Conservation (phyloP, 306 rosid species). For the Quercus robur region DNA sequence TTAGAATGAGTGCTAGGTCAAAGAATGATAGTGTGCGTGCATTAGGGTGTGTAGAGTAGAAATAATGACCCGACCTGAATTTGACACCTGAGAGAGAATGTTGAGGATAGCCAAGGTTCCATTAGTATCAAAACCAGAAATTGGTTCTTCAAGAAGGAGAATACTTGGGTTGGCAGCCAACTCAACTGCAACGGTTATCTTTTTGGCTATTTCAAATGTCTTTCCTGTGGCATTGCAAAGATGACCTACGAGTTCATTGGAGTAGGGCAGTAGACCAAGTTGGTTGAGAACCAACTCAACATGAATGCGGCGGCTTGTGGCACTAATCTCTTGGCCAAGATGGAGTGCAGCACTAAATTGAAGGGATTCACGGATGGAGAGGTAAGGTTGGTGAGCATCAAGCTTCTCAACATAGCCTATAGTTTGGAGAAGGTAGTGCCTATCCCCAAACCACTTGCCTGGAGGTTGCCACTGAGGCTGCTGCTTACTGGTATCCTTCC, state of each 20-base stretch:
- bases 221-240: neutral
- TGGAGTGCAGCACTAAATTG: neutral
- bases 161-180: conserved; percentile 13
- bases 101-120: neutral
- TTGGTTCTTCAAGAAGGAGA: conserved; percentile 10
- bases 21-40: neutral
- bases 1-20: neutral
- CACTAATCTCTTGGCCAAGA: conserved; percentile 6
- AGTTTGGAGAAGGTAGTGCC: neutral
- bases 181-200: conserved; percentile 6
- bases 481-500: neutral
- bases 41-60: conserved; percentile 8
- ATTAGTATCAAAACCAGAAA: neutral
- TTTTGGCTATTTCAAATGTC: conserved; percentile 8
- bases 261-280: conserved; percentile 9
- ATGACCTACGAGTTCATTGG: conserved; percentile 4
- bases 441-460: neutral
- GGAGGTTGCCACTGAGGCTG: neutral
- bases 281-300: conserved; percentile 6
- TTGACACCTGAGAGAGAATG: neutral
- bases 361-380: conserved; percentile 7
- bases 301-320: neutral
- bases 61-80: neutral
- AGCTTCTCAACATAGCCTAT: conserved; percentile 7
- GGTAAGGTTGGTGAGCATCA: conserved; percentile 13